Evolutionary conservation across 2,329 filamentous ascomycete genomes (phyloP), one percentile per base, ranked within the genome.

Genomic region (Scolecobasidium constrictum): DNA sequence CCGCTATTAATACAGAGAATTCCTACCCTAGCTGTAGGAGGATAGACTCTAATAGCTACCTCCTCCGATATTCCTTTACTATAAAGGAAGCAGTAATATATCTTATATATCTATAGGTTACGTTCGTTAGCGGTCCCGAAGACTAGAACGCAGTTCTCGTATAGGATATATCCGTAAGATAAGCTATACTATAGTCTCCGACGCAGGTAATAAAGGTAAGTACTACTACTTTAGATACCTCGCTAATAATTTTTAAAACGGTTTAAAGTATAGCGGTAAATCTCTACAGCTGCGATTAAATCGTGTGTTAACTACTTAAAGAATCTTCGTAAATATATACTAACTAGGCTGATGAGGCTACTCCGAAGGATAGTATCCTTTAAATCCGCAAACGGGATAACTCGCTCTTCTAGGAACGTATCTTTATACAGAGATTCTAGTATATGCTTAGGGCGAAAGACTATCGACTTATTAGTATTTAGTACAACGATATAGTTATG

Each of bases 191-290:
- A 23, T 43, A 26, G 47, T 31, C 47, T 49, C 22, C 41, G 36
- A 46, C 31, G 21, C 21, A 50, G 40, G 36, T 19, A 50, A 43
- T 19, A 49, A 19, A 50, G 36, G 44, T 19, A 50, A 6, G 38
- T 50, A 20, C 40, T 50, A 21, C 45, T 50, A 38, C 47, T 50
- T 28, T 49, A 28, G 35, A 50, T 50, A 35, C 42, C 3, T 15
- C 38, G 18, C 47, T 26, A 50, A 16, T 37, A 28, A n/a, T 47
- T 3, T 50, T 42, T 38, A 20, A 46, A 47, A 21, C 44, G 37
- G 16, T 39, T 23, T 19, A 39, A 26, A 39, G 21, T 39, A 17
- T 17, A 7, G 12, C 17, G 18, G 37, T 49, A 37, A 42, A 49
- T 47, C 33, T 49, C 31, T 44, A 35, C 38, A 34, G 35, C 33